phyloP scores from a whole-genome alignment of 1,284 basidiomycete species.

The Cutaneotrichosporon cutaneum region DNA sequence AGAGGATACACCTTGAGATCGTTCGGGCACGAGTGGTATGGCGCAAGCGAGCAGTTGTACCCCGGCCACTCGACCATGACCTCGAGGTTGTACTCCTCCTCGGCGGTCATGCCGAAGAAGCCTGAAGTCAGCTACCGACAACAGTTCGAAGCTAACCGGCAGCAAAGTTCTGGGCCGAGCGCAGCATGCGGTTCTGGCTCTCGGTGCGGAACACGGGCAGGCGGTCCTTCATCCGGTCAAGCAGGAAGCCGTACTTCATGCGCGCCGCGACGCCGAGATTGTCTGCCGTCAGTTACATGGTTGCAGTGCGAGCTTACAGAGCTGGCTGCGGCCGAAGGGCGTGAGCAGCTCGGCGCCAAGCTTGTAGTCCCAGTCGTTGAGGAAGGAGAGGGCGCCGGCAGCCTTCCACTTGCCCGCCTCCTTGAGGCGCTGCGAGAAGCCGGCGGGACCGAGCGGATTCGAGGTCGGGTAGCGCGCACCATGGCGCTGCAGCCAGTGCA shows the following conservation, averaged over 20 bases:
- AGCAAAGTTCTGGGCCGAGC: conserved; percentile 55
- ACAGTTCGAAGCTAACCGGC: conserved; percentile 34
- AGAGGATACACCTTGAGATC: conserved; percentile 29
- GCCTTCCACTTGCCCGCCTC: conserved; percentile 37
- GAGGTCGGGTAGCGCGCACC: conserved; percentile 53
- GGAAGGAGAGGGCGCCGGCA: conserved; percentile 52
- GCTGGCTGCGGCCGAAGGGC: conserved; percentile 56
- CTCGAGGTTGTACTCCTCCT: conserved; percentile 53
- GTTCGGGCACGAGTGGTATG: conserved; percentile 50
- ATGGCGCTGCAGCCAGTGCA: conserved; percentile 55
- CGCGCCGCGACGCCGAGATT: conserved; percentile 51
- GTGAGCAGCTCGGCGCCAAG: conserved; percentile 57
- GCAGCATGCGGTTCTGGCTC: conserved; percentile 55
- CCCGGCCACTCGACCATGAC: conserved; percentile 54
- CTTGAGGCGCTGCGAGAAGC: conserved; percentile 36
- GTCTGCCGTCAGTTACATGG: conserved; percentile 22
- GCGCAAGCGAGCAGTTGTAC: conserved; percentile 57
- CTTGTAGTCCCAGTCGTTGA: conserved; percentile 56
- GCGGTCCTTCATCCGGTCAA: conserved; percentile 49
- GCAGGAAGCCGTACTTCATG: conserved; percentile 52
- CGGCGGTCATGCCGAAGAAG: conserved; percentile 53
- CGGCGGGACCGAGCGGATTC: conserved; percentile 36
- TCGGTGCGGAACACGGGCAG: conserved; percentile 55
- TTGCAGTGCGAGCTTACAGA: conserved; percentile 23
- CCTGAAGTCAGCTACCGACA: conserved; percentile 26